These are phyloP conservation scores for Skeletonema tropicum DNA, from an alignment of 108 stramenopile species.

Conservation along the genomic window DNA sequence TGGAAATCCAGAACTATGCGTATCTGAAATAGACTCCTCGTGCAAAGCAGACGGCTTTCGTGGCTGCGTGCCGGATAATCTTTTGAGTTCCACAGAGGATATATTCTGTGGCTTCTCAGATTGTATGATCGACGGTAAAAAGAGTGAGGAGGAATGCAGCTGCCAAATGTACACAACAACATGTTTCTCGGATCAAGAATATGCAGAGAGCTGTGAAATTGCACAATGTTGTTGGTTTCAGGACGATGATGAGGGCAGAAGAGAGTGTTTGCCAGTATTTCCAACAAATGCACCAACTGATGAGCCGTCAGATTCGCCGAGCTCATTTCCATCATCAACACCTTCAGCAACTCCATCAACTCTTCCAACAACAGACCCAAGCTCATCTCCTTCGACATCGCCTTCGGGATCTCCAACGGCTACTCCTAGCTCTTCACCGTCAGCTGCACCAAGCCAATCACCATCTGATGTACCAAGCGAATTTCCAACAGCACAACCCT, in stretches of 20 bases:
- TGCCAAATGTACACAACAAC: not conserved
- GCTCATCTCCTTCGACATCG: no score
- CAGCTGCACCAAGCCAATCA: no score
- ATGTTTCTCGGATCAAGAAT: slow-evolving; percentile 1
- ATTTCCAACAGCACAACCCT: no score
- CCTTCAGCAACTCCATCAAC: no score
- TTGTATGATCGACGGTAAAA: not conserved
- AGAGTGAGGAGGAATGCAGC: slow-evolving; percentile 6
- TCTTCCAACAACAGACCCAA: no score
- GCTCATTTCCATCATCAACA: no score
- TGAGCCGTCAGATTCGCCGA: no score
- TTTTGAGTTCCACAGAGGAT: not conserved
- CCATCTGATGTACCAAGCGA: no score
- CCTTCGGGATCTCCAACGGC: no score
- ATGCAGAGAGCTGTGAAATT: not conserved
- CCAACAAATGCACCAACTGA: no score
- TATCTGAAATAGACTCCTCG: slow-evolving; percentile 7
- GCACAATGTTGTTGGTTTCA: slow-evolving; percentile 3
- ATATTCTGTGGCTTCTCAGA: slow-evolving; percentile 6
- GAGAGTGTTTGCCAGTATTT: not conserved
- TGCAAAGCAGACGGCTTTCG: not conserved
- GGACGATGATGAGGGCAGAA: not conserved
- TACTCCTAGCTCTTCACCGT: no score
- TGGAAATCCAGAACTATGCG: not conserved
- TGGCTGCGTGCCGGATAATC: slow-evolving; percentile 2